A percentile compares a stretch with the other conserved stretches of the same genome.
Conservation (phyloP, 73 alveolate species). For the Tetrahymena malaccensis region DNA sequence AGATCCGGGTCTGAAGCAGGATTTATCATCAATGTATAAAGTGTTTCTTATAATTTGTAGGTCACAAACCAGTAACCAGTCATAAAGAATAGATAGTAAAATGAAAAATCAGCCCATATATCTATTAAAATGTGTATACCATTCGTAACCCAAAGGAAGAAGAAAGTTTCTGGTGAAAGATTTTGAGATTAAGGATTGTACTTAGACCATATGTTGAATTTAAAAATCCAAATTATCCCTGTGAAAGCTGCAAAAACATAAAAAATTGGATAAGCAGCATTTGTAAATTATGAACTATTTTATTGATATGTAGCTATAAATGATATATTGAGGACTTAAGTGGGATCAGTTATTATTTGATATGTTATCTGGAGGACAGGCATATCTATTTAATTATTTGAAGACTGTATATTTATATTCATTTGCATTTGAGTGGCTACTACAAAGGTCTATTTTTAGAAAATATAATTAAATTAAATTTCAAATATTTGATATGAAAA, state of each 20-base stretch:
- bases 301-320: neutral
- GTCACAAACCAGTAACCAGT: slow-evolving; percentile 83
- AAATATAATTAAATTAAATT: neutral
- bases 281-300: neutral
- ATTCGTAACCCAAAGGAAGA: slow-evolving; percentile 27
- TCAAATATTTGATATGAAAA: no score
- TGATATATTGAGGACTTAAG: neutral
- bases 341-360: neutral
- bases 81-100: slow-evolving; percentile 75
- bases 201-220: slow-evolving; percentile 68
- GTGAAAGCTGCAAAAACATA: neutral
- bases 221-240: slow-evolving; percentile 43
- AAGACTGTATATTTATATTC: neutral
- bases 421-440: neutral
- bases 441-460: neutral
- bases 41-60: slow-evolving; percentile 73
- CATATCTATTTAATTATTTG: neutral
- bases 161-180: slow-evolving; percentile 32
- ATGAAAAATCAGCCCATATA: slow-evolving; percentile 65
- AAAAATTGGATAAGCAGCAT: neutral
- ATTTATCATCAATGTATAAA: slow-evolving; percentile 68
- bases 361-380: neutral
- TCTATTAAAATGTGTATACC: slow-evolving; percentile 49
- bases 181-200: slow-evolving; percentile 53
- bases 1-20: slow-evolving; percentile 31